Evolutionary conservation across 1,284 basidiomycete genomes (phyloP).

Genomic region (Ustilago trichophora): DNA sequence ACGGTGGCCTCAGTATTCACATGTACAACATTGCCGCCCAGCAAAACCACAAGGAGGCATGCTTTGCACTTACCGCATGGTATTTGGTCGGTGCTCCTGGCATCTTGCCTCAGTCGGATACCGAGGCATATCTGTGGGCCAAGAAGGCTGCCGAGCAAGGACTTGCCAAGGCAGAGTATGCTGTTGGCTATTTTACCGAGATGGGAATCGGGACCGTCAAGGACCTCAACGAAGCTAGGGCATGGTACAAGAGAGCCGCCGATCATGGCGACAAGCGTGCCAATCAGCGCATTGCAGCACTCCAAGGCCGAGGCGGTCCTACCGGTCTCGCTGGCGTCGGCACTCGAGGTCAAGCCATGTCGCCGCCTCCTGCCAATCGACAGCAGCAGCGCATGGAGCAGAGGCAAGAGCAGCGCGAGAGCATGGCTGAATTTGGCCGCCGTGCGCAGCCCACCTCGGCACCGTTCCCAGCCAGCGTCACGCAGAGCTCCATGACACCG

Average conservation of each 20-base stretch:
- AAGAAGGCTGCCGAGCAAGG: constrained; percentile 66
- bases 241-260: constrained; percentile 88
- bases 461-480: constrained; percentile 57
- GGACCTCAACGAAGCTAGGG: constrained; percentile 71
- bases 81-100: constrained; percentile 98
- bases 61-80: constrained; percentile 98
- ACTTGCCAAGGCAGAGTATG: constrained; percentile 73
- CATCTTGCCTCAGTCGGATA: constrained; percentile 95
- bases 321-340: constrained; percentile 35
- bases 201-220: constrained; percentile 68
- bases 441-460: constrained; percentile 60
- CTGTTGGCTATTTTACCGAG: constrained; percentile 95
- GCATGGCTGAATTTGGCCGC: constrained; percentile 43
- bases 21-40: constrained; percentile 86
- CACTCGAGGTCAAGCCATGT: constrained; percentile 2
- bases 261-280: constrained; percentile 96
- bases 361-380: constrained; percentile 19
- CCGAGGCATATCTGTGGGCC: constrained; percentile 80
- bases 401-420: constrained; percentile 45
- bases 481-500: constrained; percentile 43
- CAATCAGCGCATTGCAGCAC: constrained; percentile 75
- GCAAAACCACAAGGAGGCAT: constrained; percentile 94
- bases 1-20: constrained; percentile 94
- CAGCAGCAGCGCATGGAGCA: constrained; percentile 39
- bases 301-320: constrained; percentile 44